These are phyloP conservation scores for Coemansia sp. DNA, from an alignment of 192 early-diverging fungal genomes.

Conservation along the genomic window DNA sequence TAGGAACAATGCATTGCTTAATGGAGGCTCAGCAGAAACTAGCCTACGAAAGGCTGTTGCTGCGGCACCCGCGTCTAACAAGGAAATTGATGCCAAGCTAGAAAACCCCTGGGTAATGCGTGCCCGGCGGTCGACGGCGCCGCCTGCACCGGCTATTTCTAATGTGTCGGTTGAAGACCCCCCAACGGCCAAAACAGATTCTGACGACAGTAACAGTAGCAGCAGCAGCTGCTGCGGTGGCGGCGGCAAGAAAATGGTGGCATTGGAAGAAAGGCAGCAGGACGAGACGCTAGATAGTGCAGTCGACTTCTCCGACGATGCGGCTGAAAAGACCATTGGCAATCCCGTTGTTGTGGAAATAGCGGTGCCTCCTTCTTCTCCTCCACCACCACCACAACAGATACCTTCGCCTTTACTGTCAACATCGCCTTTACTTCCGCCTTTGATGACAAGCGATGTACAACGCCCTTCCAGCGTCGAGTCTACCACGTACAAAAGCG, in stretches of 20 bases:
- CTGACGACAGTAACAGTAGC: not conserved
- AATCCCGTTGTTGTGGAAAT: not conserved
- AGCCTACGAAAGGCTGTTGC: not conserved
- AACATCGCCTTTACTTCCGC: too few relatives aligned
- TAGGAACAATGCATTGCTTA: not conserved
- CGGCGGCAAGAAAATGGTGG: not conserved
- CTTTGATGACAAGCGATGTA: not conserved
- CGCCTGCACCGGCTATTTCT: conserved; percentile 1
- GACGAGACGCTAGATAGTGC: conserved; percentile 28
- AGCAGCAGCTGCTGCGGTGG: not conserved
- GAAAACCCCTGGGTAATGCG: conserved; percentile 11
- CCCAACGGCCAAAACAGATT: not conserved
- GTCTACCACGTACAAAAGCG: not conserved
- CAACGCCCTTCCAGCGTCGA: not conserved
- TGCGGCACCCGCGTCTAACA: not conserved
- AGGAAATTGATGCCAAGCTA: not conserved
- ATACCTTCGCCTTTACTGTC: too few relatives aligned
- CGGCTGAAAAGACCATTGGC: not conserved
- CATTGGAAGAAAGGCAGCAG: conserved; percentile 1
- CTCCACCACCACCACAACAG: not conserved
- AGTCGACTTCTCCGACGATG: conserved; percentile 23
- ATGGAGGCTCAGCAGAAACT: not conserved
- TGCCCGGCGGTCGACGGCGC: conserved; percentile 11
- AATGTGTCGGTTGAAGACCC: conserved; percentile 1
- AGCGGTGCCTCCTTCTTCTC: not conserved